Evolutionary conservation across 208 protist genomes (phyloP), one percentile per base, ranked within the genome.

Genomic region (Crithidia sp.): DNA sequence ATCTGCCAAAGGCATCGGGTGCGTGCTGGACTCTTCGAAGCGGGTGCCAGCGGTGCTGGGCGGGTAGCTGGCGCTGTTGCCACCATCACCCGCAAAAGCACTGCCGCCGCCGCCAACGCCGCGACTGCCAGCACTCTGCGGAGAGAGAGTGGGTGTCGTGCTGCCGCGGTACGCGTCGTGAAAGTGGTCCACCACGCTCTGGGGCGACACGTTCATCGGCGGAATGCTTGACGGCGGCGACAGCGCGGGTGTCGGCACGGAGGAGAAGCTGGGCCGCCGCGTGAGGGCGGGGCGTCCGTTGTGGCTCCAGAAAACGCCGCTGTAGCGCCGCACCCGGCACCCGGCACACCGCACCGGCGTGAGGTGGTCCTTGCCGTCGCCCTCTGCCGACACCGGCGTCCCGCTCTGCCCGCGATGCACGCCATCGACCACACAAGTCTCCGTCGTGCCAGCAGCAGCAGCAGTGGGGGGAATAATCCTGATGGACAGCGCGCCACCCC

Each of bases 181-280:
- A 12, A 70, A 70, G 53, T 70, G 65, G 65, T 70, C 65, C 17
- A 70, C 43, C 65, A 70, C 65, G 5, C 5, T 54, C 19, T 70
- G 52, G 17, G 65, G 65, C 19, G 53, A 39, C 14, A 70, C 17
- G 5, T 37, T 61, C 53, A 70, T 70, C 0, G 65, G 53, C 4
- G 65, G 65, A 17, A 61, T 70, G 43, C 40, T n/a, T 4, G 54
- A 61, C 19, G 53, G 54, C 43, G 17, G 54, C n/a, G 53, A 70
- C 19, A 70, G 65, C 9, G 53, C 53, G 3, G 43, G 36, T 3
- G 37, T n/a, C 5, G 53, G 17, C 40, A 40, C 2, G 19, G 65
- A 59, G 7, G 53, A 59, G n/a, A 59, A 70, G n/a, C 28, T n/a
- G 4, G 53, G 13, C 0, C 53, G 65, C 4, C 65, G 65, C 5